Base-by-base conservation (phyloP, 2,329 filamentous ascomycete genomes). In the Teratosphaeria epicoccoides region DNA sequence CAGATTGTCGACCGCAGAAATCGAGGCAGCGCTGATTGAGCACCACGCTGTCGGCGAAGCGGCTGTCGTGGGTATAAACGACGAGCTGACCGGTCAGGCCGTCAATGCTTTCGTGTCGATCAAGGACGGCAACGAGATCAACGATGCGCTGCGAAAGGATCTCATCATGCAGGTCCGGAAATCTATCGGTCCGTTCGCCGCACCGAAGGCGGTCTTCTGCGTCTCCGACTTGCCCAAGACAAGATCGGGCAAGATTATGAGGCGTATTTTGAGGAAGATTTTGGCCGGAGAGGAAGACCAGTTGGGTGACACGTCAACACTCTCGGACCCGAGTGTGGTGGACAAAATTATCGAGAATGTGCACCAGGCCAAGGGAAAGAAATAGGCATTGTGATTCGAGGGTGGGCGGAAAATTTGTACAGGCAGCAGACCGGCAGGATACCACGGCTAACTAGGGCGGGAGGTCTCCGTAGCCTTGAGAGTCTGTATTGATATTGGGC, bases 221-320 rank as follows among this genome's bases (percentile, higher is more conserved):
- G 87, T 98, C 44, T 85, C 89, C 2, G 93, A 98, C 68, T 80
- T 98, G 59, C 93, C 93, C 64, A 97, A 98, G 83, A 98, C 93
- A 33, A 81, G 93, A 62, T 95, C 87, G 61, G 93, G 93, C 60
- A 98, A 98, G 85, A 98, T 98, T 66, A 98, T 98, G 93, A 82
- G 93, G 57, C 84, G 93, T 58, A 95, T 98, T 66, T 73, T 98
- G 75, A 81, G 93, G 64, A 98, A 98, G 87, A 95, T 98, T 66
- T 73, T 98, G 61, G 90, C 90, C 14, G 91, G 91, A 29, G 93
- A 98, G 76, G 91, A 96, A 73, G 93, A 98, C 70, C 90, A 95
- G 72, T 77, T 98, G 50, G 93, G 93, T 62, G 93, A 98, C 66
- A 94, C 79, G 29, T 87, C 87, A 20, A 97, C 93, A 84, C 80